Base-by-base conservation (phyloP, 768 basidiomycete genomes). In the Crassisporium funariophilum region DNA sequence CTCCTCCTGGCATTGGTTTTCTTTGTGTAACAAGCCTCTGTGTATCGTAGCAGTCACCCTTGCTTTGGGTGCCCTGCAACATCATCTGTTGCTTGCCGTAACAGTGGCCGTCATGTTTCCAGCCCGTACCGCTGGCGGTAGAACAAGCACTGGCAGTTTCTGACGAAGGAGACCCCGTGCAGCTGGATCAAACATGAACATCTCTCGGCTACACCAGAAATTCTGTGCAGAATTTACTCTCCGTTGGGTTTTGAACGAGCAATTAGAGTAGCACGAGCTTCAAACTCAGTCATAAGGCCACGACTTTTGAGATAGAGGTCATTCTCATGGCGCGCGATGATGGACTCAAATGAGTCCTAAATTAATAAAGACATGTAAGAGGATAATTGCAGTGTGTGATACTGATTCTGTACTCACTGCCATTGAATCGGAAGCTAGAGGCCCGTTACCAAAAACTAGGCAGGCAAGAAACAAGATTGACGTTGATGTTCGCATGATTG, bases 1-100 rank as follows among this genome's bases (percentile, higher is more conserved):
- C n/a, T n/a, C n/a, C n/a, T n/a, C n/a, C n/a, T n/a, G n/a, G n/a
- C n/a, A n/a, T n/a, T n/a, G n/a, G n/a, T n/a, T n/a, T n/a, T n/a
- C n/a, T n/a, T n/a, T n/a, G n/a, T n/a, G n/a, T n/a, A n/a, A n/a
- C n/a, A n/a, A n/a, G n/a, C n/a, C n/a, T n/a, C n/a, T n/a, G n/a
- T n/a, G n/a, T n/a, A n/a, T n/a, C n/a, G 20, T 44, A 44, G 43
- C 43, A 44, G 15, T 21, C 27, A 12, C 43, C 43, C 33, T 44
- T 44, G 43, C 34, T n/a, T 12, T 29, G 25, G 21, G 34, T 34
- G 2, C 43, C 43, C 15, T 34, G 43, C 20, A 44, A 22, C 4
- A 44, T 4, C 43, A 44, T 44, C 19, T 44, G 43, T 21, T 44
- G 25, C 19, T 15, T 33, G 19, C 44, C 35, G 10, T 35, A 44